Evolutionary conservation across 164 flowering plant species (phyloP), one percentile per base, ranked within the genome.

Genomic region (Piper longum): DNA sequence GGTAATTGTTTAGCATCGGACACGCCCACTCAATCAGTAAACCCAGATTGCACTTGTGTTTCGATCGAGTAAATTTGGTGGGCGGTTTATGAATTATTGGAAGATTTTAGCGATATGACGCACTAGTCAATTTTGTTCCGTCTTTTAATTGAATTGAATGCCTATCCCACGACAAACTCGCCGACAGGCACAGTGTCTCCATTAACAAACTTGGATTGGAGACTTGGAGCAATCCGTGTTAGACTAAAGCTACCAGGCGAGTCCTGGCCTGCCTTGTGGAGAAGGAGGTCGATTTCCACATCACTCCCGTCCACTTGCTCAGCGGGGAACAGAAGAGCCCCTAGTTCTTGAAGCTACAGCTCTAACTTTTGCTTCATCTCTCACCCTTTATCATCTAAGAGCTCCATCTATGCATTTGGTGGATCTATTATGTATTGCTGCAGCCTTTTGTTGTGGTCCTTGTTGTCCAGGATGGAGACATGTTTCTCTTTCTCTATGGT

Each of bases 241-340:
- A 26, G 36, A 26, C 36, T 26, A 26, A 26, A 26, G 65, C 77
- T 2, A 9, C 75, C 3, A 76, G 81, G 77, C 64, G 86, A 36
- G 86, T 82, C 39, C 60, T 81, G 8, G 72, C 65, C 9, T 76
- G 82, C 60, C 67, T 82, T 6, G 16, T 74, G 3, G 86, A 84
- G 77, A 84, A 84, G 67, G 75, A 61, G 39, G 62, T 82, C 13
- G 79, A 76, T 13, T 84, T 75, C 56, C 83, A 80, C 69, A 65
- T 76, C 42, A 69, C 79, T 9, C 78, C 75, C 0, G 60, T 82
- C 18, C 85, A 84, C 71, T 4, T 82, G 36, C 26, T 79, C 75
- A 80, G 71, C n/a, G 80, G 81, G 42, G 85, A 79, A 64, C 71
- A 80, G 18, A 76, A 75, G 61, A 19, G 48, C n/a, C 88, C 85